A percentile compares a stretch with the other conserved stretches of the same genome.
These are phyloP conservation scores for Leccinum disarticulatum DNA, from an alignment of 768 basidiomycete species.

Conservation along the genomic window DNA sequence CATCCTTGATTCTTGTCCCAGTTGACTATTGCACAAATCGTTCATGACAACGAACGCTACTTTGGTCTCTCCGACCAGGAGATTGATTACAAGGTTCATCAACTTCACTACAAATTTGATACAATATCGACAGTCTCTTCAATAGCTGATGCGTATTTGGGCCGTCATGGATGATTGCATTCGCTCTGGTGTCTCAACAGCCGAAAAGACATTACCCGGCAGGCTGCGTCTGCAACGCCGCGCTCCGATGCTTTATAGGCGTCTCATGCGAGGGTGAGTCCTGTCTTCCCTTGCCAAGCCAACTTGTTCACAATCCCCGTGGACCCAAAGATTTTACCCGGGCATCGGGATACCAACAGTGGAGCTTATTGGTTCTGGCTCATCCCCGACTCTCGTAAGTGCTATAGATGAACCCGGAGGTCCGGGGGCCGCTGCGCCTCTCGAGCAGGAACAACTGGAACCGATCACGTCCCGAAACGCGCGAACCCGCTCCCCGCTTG, in stretches of 20 bases:
- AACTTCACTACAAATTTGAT: not conserved
- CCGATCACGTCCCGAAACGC: conserved; percentile 1
- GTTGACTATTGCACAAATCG: conserved; percentile 93
- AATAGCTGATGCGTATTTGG: conserved; percentile 76
- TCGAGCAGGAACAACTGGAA: conserved; percentile 5
- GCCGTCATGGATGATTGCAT: conserved; percentile 93
- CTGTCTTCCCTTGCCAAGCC: not conserved
- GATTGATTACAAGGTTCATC: conserved; percentile 64
- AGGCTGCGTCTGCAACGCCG: conserved; percentile 74
- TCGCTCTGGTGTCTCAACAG: conserved; percentile 76
- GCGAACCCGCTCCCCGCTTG: conserved; percentile 37
- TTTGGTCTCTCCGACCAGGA: conserved; percentile 77
- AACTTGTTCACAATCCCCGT: conserved; percentile 22
- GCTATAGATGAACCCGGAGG: conserved; percentile 27
- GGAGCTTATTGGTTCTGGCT: conserved; percentile 36
- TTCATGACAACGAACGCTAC: conserved; percentile 86
- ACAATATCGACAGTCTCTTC: not conserved
- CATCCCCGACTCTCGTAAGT: conserved; percentile 14
- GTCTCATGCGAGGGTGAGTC: conserved; percentile 83
- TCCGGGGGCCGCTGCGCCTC: not conserved
- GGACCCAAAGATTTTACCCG: conserved; percentile 47
- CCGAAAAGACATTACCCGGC: conserved; percentile 84
- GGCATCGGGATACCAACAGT: conserved; percentile 40
- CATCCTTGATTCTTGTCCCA: conserved; percentile 32
- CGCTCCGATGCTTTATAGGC: conserved; percentile 85